A percentile compares a stretch with the other conserved stretches of the same genome.
phyloP scores from a whole-genome alignment of 176 grass and related monocot species.

The Oropetium thomaeum region DNA sequence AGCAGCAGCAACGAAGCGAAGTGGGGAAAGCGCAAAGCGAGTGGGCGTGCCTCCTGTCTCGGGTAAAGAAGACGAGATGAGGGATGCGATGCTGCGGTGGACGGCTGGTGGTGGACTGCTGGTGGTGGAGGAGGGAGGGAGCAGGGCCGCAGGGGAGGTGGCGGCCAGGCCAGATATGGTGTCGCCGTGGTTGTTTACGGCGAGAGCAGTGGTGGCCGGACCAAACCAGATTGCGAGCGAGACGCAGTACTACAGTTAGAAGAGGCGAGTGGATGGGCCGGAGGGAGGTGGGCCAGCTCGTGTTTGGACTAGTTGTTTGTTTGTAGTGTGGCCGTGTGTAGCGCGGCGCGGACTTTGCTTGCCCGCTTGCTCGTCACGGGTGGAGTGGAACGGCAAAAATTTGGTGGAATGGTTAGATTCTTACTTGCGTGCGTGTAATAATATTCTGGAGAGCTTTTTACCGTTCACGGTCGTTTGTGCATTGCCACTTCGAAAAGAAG shows the following conservation, averaged over 20 bases:
- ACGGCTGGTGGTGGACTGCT: no score
- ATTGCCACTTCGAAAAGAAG: no score
- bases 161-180: slow-evolving; percentile 1
- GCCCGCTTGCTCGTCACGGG: slow-evolving; percentile 12
- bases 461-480: no score
- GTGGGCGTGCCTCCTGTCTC: slow-evolving; percentile 22
- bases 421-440: not conserved
- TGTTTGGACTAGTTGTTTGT: not conserved
- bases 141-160: no score
- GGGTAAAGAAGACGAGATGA: slow-evolving; percentile 13
- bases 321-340: not conserved
- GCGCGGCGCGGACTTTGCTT: not conserved
- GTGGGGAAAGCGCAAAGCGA: slow-evolving; percentile 32
- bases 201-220: not conserved
- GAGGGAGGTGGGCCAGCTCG: slow-evolving; percentile 2
- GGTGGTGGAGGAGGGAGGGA: not conserved
- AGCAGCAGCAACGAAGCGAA: not conserved
- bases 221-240: not conserved
- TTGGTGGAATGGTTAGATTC: not conserved
- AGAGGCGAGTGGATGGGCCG: slow-evolving; percentile 17
- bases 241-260: no score
- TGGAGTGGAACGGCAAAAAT: not conserved
- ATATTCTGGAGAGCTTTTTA: not conserved
- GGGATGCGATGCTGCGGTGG: not conserved
- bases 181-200: not conserved